Percentiles rank a stretch among this genome's conserved stretches.
Evolutionary conservation across 2,329 filamentous ascomycete species (phyloP).

Genomic region (Neurospora sp.): DNA sequence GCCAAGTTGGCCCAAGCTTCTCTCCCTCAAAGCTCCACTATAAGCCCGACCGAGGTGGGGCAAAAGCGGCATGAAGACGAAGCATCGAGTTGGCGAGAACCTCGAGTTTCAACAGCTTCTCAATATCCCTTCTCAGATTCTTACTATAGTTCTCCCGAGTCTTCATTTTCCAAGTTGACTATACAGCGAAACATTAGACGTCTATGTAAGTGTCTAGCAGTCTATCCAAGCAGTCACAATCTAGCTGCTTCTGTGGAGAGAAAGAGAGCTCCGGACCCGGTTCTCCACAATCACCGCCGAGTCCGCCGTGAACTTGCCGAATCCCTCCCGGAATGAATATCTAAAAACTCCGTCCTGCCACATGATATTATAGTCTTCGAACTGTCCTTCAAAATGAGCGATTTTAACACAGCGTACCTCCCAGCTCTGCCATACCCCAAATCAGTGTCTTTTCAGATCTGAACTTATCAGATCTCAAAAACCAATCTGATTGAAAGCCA

Average conservation of each 20-base stretch:
- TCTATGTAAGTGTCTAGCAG: neutral
- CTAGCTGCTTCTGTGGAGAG: neutral
- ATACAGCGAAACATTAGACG: neutral
- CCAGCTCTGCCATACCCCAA: neutral
- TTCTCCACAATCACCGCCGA: neutral
- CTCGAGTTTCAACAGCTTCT: neutral
- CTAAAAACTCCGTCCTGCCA: neutral
- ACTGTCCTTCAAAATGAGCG: neutral
- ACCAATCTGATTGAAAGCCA: neutral
- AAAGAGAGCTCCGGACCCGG: neutral
- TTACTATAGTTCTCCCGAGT: neutral
- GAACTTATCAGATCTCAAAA: too few relatives aligned
- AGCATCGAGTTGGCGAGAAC: neutral
- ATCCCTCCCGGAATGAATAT: neutral
- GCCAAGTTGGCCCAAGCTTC: neutral
- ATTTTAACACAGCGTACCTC: neutral
- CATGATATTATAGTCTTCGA: neutral
- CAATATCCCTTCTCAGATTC: too few relatives aligned
- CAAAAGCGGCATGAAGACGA: neutral
- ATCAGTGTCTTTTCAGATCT: conserved; percentile 1
- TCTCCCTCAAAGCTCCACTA: neutral
- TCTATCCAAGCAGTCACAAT: neutral
- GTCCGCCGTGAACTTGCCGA: neutral
- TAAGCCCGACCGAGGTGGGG: neutral
- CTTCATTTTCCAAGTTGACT: neutral